phyloP scores from a whole-genome alignment of 2,329 filamentous ascomycete species.

The Pestalotiopsis sp. region DNA sequence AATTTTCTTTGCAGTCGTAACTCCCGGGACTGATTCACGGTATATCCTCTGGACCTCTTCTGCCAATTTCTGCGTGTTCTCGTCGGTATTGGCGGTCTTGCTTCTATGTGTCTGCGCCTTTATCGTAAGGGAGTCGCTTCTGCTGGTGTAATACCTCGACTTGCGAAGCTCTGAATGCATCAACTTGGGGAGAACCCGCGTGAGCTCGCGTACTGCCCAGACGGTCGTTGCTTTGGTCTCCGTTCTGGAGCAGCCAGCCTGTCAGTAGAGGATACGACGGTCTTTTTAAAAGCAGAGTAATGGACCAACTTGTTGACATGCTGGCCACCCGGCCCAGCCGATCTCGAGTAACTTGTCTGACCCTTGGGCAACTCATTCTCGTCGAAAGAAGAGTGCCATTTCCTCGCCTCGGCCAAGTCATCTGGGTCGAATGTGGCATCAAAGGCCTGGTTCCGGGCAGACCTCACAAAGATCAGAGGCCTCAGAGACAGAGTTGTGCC shows the following conservation, averaged over 20 bases:
- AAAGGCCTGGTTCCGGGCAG: constrained; percentile 43
- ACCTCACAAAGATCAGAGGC: constrained; percentile 12
- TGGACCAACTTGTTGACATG: constrained; percentile 62
- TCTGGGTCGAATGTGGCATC: constrained; percentile 54
- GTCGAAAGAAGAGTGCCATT: constrained; percentile 52
- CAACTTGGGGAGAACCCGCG: constrained; percentile 47
- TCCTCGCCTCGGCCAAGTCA: constrained; percentile 52
- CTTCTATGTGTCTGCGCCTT: constrained; percentile 59
- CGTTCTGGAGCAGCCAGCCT: constrained; percentile 38
- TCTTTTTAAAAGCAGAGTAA: neutral
- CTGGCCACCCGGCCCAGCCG: constrained; percentile 63
- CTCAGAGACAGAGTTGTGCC: neutral
- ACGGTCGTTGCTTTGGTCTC: constrained; percentile 62
- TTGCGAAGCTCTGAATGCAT: constrained; percentile 49
- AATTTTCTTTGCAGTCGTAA: constrained; percentile 48
- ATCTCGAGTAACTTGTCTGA: constrained; percentile 57
- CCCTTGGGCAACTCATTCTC: constrained; percentile 50
- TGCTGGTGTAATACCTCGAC: constrained; percentile 57
- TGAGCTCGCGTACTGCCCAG: constrained; percentile 52
- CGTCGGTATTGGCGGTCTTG: constrained; percentile 52
- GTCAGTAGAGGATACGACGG: neutral
- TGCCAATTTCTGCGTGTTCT: constrained; percentile 53
- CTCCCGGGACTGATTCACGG: constrained; percentile 46
- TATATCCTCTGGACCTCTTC: constrained; percentile 54
- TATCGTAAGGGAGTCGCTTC: constrained; percentile 56